Percentiles rank a stretch among this genome's conserved stretches.
Evolutionary conservation across 768 basidiomycete species (phyloP).

Genomic region (Boletus rubescentipes): DNA sequence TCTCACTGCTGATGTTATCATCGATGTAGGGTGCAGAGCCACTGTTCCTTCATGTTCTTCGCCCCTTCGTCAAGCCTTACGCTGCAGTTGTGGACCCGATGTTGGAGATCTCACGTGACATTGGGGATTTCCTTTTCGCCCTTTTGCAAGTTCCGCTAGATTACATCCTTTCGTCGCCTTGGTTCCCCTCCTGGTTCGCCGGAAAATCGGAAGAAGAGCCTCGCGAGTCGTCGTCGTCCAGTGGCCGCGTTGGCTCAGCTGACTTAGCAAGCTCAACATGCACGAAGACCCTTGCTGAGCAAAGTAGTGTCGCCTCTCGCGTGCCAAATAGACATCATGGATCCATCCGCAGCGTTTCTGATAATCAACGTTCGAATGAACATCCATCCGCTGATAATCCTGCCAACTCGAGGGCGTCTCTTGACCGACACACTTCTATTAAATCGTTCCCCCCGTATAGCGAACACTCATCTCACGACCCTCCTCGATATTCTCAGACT

Average conservation of each 20-base stretch:
- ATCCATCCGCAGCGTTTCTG: slow-evolving; percentile 20
- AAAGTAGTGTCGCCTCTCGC: slow-evolving; percentile 6
- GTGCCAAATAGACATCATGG: slow-evolving; percentile 6
- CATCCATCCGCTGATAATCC: slow-evolving; percentile 1
- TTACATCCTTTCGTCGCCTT: slow-evolving; percentile 33
- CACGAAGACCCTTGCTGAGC: slow-evolving; percentile 10
- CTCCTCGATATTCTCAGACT: slow-evolving; percentile 25
- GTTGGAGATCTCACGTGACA: slow-evolving; percentile 58
- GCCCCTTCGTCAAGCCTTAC: slow-evolving; percentile 78
- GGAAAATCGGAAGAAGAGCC: slow-evolving; percentile 11
- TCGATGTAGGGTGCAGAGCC: slow-evolving; percentile 76
- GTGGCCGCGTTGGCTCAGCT: background rate
- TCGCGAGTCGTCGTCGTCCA: slow-evolving; percentile 3
- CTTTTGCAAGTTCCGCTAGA: slow-evolving; percentile 41
- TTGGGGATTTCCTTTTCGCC: slow-evolving; percentile 61
- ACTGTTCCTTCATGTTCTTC: slow-evolving; percentile 75
- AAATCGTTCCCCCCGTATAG: slow-evolving; percentile 26
- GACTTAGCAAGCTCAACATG: slow-evolving; percentile 2
- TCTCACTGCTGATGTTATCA: slow-evolving; percentile 7
- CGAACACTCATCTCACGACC: slow-evolving; percentile 21
- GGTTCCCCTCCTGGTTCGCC: slow-evolving; percentile 23
- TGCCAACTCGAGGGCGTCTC: slow-evolving; percentile 1
- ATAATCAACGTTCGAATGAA: slow-evolving; percentile 7
- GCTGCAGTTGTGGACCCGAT: slow-evolving; percentile 60
- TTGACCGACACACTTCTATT: slow-evolving; percentile 17